Conservation (phyloP, 2,329 filamentous ascomycete species). For the Celoporthe dispersa region DNA sequence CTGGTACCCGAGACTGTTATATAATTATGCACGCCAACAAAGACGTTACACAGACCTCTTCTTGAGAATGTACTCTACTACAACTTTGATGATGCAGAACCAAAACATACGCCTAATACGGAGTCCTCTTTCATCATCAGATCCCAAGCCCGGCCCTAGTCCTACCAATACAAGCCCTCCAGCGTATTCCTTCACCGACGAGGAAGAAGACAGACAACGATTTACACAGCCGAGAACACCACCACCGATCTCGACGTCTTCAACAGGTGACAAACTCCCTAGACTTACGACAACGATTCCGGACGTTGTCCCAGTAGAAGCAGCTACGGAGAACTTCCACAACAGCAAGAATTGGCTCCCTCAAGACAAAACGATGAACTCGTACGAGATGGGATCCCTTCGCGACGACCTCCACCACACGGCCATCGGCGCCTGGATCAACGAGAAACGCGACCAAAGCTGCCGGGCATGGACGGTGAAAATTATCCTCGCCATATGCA, state of each 20-base stretch:
- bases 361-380: not conserved
- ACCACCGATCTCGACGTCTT: not conserved
- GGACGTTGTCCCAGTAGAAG: not conserved
- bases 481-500: not conserved
- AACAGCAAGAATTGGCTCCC: not conserved
- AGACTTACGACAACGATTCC: not conserved
- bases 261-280: not conserved
- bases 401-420: conserved; percentile 3
- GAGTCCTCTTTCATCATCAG: not conserved
- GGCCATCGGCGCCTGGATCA: not conserved
- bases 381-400: conserved; percentile 2
- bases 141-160: not conserved
- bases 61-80: not conserved
- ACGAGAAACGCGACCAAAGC: not conserved
- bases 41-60: not conserved
- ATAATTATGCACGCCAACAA: not conserved
- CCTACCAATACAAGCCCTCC: not conserved
- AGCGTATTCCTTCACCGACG: not conserved
- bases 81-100: not conserved
- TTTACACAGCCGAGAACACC: not conserved
- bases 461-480: not conserved
- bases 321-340: not conserved
- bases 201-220: not conserved
- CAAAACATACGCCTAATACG: not conserved
- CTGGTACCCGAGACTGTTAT: not conserved